Evolutionary conservation across 169 alveolate genomes (phyloP).

Genomic region (Eimeria praecox): DNA sequence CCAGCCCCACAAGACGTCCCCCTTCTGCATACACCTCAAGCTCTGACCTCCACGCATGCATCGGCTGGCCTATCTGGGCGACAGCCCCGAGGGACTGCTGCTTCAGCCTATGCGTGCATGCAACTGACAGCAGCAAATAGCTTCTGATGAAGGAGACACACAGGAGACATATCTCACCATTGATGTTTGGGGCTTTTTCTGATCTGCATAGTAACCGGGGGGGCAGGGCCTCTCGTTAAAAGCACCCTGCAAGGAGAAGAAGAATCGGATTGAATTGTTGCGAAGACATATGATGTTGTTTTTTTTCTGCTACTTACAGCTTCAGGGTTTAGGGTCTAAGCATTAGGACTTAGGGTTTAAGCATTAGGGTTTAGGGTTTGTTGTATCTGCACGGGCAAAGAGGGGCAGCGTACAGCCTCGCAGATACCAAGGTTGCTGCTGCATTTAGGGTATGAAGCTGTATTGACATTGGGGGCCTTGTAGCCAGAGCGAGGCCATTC

Average conservation of each 20-base stretch:
- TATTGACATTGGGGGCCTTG: background rate
- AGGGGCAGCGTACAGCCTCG: background rate
- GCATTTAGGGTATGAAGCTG: background rate
- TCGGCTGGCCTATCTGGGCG: background rate
- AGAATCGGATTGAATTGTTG: background rate
- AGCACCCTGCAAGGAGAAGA: conserved; percentile 15
- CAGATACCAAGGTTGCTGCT: background rate
- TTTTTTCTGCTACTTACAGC: too few relatives aligned
- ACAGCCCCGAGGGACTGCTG: background rate
- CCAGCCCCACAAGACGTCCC: background rate
- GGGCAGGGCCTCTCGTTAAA: conserved; percentile 45
- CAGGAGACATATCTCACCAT: conserved; percentile 23
- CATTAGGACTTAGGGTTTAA: too few relatives aligned
- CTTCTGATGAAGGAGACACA: background rate
- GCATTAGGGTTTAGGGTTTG: background rate
- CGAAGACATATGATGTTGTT: background rate
- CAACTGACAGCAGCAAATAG: too few relatives aligned
- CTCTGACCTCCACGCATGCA: too few relatives aligned
- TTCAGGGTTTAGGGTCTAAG: too few relatives aligned
- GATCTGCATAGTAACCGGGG: conserved; percentile 5
- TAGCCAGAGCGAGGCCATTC: background rate
- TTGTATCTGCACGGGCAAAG: too few relatives aligned
- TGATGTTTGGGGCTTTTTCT: background rate
- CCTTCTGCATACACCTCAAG: background rate
- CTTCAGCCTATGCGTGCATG: too few relatives aligned